These are phyloP conservation scores for Pseudogymnoascus sp. DNA, from an alignment of 2,329 filamentous ascomycete genomes.

Conservation along the genomic window DNA sequence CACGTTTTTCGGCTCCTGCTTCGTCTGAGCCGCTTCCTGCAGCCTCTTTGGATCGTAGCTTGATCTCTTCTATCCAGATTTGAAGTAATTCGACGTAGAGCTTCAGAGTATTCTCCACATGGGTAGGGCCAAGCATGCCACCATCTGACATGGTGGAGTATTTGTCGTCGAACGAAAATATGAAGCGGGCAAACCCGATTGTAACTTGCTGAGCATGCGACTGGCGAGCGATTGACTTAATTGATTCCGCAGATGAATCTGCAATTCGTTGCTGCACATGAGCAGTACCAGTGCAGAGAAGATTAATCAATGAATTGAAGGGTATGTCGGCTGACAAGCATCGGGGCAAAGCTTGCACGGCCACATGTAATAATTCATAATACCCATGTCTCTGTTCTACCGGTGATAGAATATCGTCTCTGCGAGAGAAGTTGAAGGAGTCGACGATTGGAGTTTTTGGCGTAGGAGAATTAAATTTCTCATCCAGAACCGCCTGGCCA, in stretches of 20 bases:
- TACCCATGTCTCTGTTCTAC: constrained; percentile 86
- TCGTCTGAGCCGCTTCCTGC: constrained; percentile 56
- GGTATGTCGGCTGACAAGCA: constrained; percentile 86
- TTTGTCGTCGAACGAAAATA: constrained; percentile 95
- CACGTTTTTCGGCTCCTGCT: constrained; percentile 56
- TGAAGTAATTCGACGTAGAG: constrained; percentile 88
- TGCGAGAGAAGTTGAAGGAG: constrained; percentile 80
- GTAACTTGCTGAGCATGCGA: constrained; percentile 91
- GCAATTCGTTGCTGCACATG: constrained; percentile 92
- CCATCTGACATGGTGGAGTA: constrained; percentile 98
- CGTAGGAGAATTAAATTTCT: constrained; percentile 79
- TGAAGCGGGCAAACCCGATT: constrained; percentile 92
- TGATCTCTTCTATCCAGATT: constrained; percentile 97
- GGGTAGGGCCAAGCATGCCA: constrained; percentile 84
- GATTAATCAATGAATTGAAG: constrained; percentile 86
- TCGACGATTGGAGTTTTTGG: constrained; percentile 94
- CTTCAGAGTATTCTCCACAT: constrained; percentile 88
- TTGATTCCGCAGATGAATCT: constrained; percentile 77
- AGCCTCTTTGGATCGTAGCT: constrained; percentile 70
- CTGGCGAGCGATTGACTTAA: constrained; percentile 92
- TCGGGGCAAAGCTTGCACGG: constrained; percentile 89
- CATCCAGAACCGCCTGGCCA: constrained; percentile 87
- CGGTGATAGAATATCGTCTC: constrained; percentile 64
- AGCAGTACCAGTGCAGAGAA: constrained; percentile 91
- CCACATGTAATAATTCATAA: constrained; percentile 90